A percentile compares a stretch with the other conserved stretches of the same genome.
Conservation (phyloP, 140 eudicot genomes). For the Stevia rebaudiana region DNA sequence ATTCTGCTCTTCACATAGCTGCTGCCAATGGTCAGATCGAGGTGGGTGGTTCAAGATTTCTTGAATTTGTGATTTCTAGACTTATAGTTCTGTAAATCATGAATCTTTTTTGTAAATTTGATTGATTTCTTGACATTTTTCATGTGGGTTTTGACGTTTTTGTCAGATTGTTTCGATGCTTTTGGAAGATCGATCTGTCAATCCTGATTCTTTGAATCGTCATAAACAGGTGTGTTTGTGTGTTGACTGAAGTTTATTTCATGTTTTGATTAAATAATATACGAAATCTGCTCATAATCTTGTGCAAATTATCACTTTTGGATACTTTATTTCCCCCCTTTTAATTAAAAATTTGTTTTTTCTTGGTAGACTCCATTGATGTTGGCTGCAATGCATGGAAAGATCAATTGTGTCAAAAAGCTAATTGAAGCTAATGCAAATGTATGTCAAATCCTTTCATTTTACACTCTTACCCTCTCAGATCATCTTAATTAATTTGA, state of each 20-base stretch:
- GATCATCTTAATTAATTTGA: background rate
- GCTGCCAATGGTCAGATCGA: slow-evolving; percentile 93
- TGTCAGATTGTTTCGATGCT: slow-evolving; percentile 66
- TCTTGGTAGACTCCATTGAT: slow-evolving; percentile 73
- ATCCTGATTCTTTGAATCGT: slow-evolving; percentile 63
- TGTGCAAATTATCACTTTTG: slow-evolving; percentile 9
- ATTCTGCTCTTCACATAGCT: slow-evolving; percentile 78
- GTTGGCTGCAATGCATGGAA: slow-evolving; percentile 97
- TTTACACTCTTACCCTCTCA: background rate
- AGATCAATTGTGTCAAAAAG: slow-evolving; percentile 63
- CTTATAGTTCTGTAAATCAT: background rate
- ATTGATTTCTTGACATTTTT: slow-evolving; percentile 12
- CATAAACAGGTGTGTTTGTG: slow-evolving; percentile 59
- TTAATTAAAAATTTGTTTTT: slow-evolving; percentile 12
- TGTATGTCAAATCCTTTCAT: slow-evolving; percentile 37
- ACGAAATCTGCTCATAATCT: background rate
- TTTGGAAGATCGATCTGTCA: slow-evolving; percentile 47
- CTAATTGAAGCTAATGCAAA: slow-evolving; percentile 85
- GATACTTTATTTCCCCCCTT: background rate
- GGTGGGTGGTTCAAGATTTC: slow-evolving; percentile 41
- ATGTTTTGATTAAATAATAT: background rate
- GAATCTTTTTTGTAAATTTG: background rate
- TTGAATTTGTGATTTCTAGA: slow-evolving; percentile 1
- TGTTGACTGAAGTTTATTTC: slow-evolving; percentile 1
- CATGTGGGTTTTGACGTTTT: slow-evolving; percentile 24